Evolutionary conservation across 2,329 filamentous ascomycete species (phyloP).

Genomic region (Chrysoporthe austroafricana): DNA sequence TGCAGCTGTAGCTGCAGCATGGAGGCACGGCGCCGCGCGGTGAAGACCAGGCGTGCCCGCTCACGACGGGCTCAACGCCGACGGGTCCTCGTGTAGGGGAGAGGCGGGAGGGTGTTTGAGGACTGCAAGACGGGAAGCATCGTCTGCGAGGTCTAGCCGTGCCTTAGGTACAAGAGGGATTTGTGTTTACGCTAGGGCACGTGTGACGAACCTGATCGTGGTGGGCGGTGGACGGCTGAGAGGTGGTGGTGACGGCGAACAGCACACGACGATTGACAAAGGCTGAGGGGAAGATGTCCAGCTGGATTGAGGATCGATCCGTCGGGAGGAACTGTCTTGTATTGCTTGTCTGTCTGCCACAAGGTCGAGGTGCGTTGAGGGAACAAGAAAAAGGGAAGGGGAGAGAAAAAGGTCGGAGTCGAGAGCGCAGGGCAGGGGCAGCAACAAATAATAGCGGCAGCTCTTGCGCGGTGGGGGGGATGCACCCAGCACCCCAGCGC

Average conservation of each 20-base stretch:
- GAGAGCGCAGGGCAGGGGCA: constrained; percentile 21
- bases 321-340: constrained; percentile 14
- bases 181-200: constrained; percentile 28
- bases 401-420: constrained; percentile 7
- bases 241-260: constrained; percentile 23
- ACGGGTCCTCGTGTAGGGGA: background rate
- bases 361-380: constrained; percentile 28
- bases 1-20: constrained; percentile 2
- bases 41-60: background rate
- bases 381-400: constrained; percentile 8
- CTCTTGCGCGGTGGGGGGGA: constrained; percentile 7
- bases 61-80: background rate
- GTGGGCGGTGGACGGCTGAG: constrained; percentile 5
- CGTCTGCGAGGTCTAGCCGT: constrained; percentile 12
- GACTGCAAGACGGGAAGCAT: background rate
- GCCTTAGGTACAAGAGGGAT: constrained; percentile 21
- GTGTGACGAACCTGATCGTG: constrained; percentile 18
- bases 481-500: background rate
- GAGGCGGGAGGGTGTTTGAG: background rate
- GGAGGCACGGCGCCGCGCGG: background rate
- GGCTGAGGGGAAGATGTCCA: constrained; percentile 24
- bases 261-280: constrained; percentile 29
- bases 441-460: constrained; percentile 30
- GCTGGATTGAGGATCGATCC: constrained; percentile 15
- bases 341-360: constrained; percentile 17